These are phyloP conservation scores for Blastobotrys capitulatus DNA, from an alignment of 1,139 yeast genomes.

Conservation along the genomic window DNA sequence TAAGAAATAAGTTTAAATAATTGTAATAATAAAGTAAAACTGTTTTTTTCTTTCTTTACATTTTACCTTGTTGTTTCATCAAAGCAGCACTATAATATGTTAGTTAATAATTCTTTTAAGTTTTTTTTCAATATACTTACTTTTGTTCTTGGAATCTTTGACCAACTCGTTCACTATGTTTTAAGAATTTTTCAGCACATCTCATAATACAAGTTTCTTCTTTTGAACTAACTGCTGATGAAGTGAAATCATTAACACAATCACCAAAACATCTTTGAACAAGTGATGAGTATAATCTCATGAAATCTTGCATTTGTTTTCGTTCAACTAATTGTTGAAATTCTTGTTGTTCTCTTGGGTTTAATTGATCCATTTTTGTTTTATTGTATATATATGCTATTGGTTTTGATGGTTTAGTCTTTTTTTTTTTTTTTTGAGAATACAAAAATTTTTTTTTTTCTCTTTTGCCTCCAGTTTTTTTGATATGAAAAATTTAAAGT, in stretches of 20 bases:
- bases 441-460: not conserved
- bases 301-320: constrained; percentile 98
- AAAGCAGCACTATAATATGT: constrained; percentile 20
- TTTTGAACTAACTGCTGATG: constrained; percentile 75
- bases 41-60: constrained; percentile 8
- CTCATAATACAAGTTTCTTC: constrained; percentile 82
- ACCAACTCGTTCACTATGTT: constrained; percentile 97
- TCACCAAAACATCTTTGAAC: constrained; percentile 96
- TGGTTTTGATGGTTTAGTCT: constrained; percentile 52
- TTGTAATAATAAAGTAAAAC: not conserved
- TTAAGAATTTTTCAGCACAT: constrained; percentile 96
- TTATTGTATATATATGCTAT: constrained; percentile 42
- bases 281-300: constrained; percentile 89
- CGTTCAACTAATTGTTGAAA: constrained; percentile 93
- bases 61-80: constrained; percentile 25
- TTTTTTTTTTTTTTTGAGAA: constrained; percentile 17
- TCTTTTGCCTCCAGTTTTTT: too few relatives aligned
- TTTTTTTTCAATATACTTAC: constrained; percentile 13
- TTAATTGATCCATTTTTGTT: constrained; percentile 39
- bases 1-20: not conserved
- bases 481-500: too few relatives aligned
- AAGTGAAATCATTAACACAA: constrained; percentile 97
- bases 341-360: constrained; percentile 93
- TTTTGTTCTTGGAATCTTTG: constrained; percentile 98
- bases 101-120: not conserved